Conservation (phyloP, 2,329 filamentous ascomycete species). For the Leptographium wingfieldii region DNA sequence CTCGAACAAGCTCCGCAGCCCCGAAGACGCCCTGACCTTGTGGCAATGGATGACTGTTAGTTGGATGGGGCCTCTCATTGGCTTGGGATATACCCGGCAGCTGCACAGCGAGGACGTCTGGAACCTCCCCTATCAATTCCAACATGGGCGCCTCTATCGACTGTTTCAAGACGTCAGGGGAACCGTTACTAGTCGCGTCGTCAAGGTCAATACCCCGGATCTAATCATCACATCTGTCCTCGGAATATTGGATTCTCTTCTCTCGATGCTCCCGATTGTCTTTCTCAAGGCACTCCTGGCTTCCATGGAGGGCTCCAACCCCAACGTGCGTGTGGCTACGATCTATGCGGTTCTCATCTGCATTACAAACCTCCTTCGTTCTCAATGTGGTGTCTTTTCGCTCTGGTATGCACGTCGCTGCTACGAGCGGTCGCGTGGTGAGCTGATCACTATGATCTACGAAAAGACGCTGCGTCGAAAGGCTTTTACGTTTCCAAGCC, state of each 20-base stretch:
- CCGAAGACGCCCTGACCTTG: constrained; percentile 67
- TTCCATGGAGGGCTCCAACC: constrained; percentile 44
- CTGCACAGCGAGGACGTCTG: constrained; percentile 72
- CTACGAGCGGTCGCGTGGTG: constrained; percentile 74
- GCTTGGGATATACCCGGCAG: constrained; percentile 48
- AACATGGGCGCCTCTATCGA: constrained; percentile 62
- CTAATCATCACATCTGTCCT: constrained; percentile 54
- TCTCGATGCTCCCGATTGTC: constrained; percentile 48
- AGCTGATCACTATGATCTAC: constrained; percentile 60
- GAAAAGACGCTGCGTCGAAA: constrained; percentile 52
- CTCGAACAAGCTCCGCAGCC: constrained; percentile 48
- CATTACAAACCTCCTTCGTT: constrained; percentile 43
- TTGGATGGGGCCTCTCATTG: constrained; percentile 69
- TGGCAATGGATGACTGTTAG: constrained; percentile 79
- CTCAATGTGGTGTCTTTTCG: constrained; percentile 55
- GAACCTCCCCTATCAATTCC: constrained; percentile 67
- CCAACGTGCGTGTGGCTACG: constrained; percentile 42
- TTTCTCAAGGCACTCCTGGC: constrained; percentile 60
- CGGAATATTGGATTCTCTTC: constrained; percentile 46
- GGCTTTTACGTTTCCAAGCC: constrained; percentile 43
- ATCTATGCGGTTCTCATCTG: constrained; percentile 54
- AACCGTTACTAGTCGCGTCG: constrained; percentile 55
- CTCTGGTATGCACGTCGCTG: constrained; percentile 75
- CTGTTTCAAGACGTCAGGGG: constrained; percentile 62
- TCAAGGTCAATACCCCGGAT: constrained; percentile 70